Conservation (phyloP, 1,284 basidiomycete genomes). For the Boletus mariae region DNA sequence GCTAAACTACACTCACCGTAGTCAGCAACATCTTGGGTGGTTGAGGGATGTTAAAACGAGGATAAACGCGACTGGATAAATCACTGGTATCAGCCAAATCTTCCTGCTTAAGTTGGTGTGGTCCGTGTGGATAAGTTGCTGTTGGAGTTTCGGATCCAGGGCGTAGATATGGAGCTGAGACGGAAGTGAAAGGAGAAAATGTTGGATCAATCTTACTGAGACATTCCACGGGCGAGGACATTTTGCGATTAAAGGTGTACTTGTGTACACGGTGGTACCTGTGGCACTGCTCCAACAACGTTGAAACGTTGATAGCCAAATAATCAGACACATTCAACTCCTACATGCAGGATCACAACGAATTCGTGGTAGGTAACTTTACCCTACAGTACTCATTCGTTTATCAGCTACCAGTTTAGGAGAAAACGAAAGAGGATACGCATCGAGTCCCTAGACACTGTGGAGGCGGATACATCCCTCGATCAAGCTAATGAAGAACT, state of each 20-base stretch:
- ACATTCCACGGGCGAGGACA: not conserved
- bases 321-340: not conserved
- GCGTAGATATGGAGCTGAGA: not conserved
- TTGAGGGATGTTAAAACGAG: not conserved
- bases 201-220: not conserved
- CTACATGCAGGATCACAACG: constrained; percentile 14
- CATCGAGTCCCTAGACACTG: not conserved
- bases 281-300: too few relatives aligned
- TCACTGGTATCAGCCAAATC: not conserved
- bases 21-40: not conserved
- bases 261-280: too few relatives aligned
- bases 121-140: not conserved
- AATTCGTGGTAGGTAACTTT: constrained; percentile 27
- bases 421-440: constrained; percentile 28
- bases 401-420: constrained; percentile 24
- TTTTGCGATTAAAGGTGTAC: too few relatives aligned
- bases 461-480: not conserved
- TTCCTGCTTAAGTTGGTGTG: not conserved
- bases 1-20: not conserved
- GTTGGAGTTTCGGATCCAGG: not conserved
- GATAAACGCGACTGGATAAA: not conserved
- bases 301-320: too few relatives aligned
- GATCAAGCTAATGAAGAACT: not conserved
- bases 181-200: not conserved
- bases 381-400: not conserved